Evolutionary conservation across 2,329 filamentous ascomycete genomes (phyloP).

Genomic region (Paraphoma sp.): DNA sequence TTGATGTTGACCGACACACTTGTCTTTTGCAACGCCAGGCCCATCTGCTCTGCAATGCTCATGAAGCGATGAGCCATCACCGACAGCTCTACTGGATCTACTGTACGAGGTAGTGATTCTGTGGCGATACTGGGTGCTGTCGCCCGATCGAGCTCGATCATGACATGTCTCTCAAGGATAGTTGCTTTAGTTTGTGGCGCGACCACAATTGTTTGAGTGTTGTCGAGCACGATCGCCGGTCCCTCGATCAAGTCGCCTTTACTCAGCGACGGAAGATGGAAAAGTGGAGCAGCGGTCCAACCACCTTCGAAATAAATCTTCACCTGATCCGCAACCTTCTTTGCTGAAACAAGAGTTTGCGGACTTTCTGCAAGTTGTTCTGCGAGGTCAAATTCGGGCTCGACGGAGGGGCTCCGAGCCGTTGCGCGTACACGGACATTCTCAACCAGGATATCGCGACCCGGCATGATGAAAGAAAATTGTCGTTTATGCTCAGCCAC

Average conservation of each 20-base stretch:
- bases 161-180: conserved; percentile 40
- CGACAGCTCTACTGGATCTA: conserved; percentile 13
- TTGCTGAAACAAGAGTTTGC: conserved; percentile 6
- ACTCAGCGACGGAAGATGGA: conserved; percentile 23
- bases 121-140: background rate
- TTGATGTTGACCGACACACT: conserved; percentile 33
- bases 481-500: conserved; percentile 49
- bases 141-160: conserved; percentile 40
- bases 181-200: conserved; percentile 46
- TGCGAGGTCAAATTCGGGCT: conserved; percentile 5
- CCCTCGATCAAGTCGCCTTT: conserved; percentile 29
- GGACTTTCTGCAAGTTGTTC: conserved; percentile 20
- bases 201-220: conserved; percentile 56
- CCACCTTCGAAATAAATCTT: conserved; percentile 33
- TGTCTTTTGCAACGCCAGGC: conserved; percentile 28
- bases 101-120: background rate
- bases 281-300: conserved; percentile 26
- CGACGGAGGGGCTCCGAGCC: conserved; percentile 9
- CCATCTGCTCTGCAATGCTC: conserved; percentile 26
- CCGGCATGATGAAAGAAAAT: conserved; percentile 50
- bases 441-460: conserved; percentile 52
- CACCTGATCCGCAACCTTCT: conserved; percentile 2
- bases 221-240: conserved; percentile 46
- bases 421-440: conserved; percentile 52
- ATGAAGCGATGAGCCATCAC: conserved; percentile 31